Evolutionary conservation across 1,284 basidiomycete genomes (phyloP), one percentile per base, ranked within the genome.

Genomic region (Boletellus deceptivus): DNA sequence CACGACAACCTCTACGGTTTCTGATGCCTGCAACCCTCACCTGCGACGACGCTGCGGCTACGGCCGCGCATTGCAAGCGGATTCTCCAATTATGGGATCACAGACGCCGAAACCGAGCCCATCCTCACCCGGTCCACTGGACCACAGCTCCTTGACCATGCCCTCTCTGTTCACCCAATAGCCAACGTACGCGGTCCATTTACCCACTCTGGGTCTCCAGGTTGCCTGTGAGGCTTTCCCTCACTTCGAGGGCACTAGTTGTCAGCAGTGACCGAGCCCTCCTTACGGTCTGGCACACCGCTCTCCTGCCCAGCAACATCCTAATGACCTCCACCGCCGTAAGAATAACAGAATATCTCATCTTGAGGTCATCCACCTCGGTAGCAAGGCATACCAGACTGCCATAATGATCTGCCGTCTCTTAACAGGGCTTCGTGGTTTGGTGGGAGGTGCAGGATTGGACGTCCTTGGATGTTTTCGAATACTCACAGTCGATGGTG

Each of bases 121-220:
- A 9, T 38, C 38, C 36, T 35, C 43, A 60, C 29, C n/a, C 58
- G 56, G 33, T 64, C 48, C 16, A 62, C 53, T 20, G 61, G 66
- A 52, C 60, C 63, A 22, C 45, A 53, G 55, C 60, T 73, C 48
- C 59, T 66, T 40, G 34, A 47, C 6, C 49, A 54, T 54, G 57
- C 56, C 51, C 41, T 31, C 47, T 36, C 34, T 48, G 14, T 46
- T 14, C 41, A 70, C 58, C 34, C 61, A 43, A 61, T 56, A 33
- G 60, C 51, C 24, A 59, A 65, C 35, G 56, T 70, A 41, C 59
- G 60, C 49, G 49, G 59, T 20, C 67, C 69, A 20, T 55, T 74
- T 27, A 70, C 72, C 68, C 38, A 41, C 64, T 9, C 65, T 74
- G 41, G 63, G 72, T 24, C 56, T 72, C 49, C 54, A 54, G 27